These are phyloP conservation scores for Calamus simplicifolius DNA, from an alignment of 176 grass and related monocot genomes.

Conservation along the genomic window DNA sequence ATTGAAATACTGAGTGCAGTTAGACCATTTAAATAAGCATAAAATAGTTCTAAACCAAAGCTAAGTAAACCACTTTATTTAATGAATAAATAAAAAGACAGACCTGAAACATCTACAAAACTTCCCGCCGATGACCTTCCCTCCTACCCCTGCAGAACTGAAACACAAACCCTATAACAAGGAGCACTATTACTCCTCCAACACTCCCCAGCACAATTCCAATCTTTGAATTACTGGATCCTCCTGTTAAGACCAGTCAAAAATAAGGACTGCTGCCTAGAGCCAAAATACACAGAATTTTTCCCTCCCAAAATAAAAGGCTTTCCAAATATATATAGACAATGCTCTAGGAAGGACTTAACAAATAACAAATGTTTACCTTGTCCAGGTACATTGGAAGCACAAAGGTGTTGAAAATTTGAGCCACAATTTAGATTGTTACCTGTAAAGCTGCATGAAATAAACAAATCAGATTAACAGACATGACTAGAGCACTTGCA, in stretches of 20 bases:
- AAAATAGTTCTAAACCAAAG: conserved; percentile 12
- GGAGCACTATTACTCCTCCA: conserved; percentile 55
- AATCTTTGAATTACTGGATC: conserved; percentile 52
- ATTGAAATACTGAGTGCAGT: too few species aligned
- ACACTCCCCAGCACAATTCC: conserved; percentile 66
- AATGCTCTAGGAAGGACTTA: too few species aligned
- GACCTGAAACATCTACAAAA: conserved; percentile 98
- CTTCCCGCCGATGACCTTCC: conserved; percentile 41
- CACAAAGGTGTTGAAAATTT: conserved; percentile 60
- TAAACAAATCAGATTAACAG: conserved; percentile 35
- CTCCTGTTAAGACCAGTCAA: conserved; percentile 38
- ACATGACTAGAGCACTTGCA: conserved; percentile 6
- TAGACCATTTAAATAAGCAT: too few species aligned
- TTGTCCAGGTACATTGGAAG: conserved; percentile 54
- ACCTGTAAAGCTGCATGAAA: conserved; percentile 67
- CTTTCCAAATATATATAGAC: too few species aligned
- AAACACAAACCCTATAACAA: conserved; percentile 52
- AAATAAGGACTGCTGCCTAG: conserved; percentile 5
- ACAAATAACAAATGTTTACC: conserved; percentile 26
- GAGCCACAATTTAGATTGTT: conserved; percentile 79
- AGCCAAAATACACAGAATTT: not conserved
- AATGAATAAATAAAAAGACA: conserved; percentile 6
- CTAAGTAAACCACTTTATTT: not conserved
- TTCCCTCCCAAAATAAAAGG: too few species aligned
- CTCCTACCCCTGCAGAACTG: conserved; percentile 66